A percentile compares a stretch with the other conserved stretches of the same genome.
These are phyloP conservation scores for Clarireedia homoeocarpa DNA, from an alignment of 2,329 filamentous ascomycete genomes.

Conservation along the genomic window DNA sequence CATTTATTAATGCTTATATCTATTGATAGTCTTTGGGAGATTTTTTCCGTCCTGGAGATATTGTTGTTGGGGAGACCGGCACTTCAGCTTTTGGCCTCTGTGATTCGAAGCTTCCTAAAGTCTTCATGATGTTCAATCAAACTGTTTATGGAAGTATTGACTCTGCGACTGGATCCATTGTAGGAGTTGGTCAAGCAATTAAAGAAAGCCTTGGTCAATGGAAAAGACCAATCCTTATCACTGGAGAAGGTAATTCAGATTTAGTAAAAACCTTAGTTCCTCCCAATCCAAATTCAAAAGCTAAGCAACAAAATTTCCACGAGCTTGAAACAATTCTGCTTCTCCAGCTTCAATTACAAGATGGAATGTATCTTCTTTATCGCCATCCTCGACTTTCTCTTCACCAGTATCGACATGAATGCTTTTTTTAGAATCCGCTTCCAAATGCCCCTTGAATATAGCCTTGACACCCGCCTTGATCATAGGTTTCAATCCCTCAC, in stretches of 20 bases:
- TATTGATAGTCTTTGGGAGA: too few species aligned
- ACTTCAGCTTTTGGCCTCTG: too few species aligned
- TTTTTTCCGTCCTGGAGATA: too few species aligned
- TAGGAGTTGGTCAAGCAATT: slow-evolving; percentile 30
- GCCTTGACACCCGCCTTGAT: neutral
- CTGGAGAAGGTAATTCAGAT: neutral
- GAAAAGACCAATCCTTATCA: too few species aligned
- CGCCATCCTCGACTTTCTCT: neutral
- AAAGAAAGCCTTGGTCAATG: too few species aligned
- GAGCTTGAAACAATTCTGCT: neutral
- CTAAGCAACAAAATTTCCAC: neutral
- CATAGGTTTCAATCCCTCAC: neutral
- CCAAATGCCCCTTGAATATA: neutral
- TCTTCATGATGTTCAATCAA: slow-evolving; percentile 33
- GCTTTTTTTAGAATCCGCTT: neutral
- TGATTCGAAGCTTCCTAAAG: too few species aligned
- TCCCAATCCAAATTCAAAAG: neutral
- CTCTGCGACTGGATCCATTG: slow-evolving; percentile 49
- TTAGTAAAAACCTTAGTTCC: neutral
- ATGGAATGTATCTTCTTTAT: neutral
- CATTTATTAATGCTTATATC: too few species aligned
- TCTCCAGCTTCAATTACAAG: neutral
- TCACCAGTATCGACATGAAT: neutral
- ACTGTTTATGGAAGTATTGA: slow-evolving; percentile 54
- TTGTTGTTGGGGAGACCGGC: too few species aligned